These are phyloP conservation scores for Strobilomyces dryophilus DNA, from an alignment of 768 basidiomycete genomes.

Conservation along the genomic window DNA sequence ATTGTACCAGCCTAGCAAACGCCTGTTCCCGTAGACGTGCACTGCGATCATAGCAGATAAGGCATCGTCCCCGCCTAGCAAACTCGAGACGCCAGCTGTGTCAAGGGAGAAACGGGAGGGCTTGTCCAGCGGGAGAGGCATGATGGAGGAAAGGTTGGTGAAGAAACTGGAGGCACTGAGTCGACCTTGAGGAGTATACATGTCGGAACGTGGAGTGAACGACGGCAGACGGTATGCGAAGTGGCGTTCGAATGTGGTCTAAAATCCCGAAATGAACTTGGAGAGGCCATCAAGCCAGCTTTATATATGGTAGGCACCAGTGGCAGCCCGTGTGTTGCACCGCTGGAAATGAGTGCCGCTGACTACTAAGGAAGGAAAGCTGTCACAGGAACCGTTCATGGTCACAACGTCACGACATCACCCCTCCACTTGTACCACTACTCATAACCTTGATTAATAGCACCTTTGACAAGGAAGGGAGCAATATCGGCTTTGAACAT, in stretches of 20 bases:
- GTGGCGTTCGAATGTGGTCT: too few relatives aligned
- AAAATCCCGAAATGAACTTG: background rate
- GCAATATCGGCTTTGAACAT: too few relatives aligned
- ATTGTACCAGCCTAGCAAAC: slow-evolving; percentile 36
- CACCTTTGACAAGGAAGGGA: too few relatives aligned
- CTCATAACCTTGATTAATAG: too few relatives aligned
- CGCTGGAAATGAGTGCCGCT: too few relatives aligned
- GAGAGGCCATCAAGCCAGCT: background rate
- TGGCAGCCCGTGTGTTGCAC: background rate
- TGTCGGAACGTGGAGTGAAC: background rate
- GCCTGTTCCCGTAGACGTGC: slow-evolving; percentile 24
- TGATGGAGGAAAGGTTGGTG: background rate
- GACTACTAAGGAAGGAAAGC: too few relatives aligned
- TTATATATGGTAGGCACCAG: background rate
- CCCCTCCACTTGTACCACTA: too few relatives aligned
- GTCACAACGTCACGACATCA: too few relatives aligned
- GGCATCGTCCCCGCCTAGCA: slow-evolving; percentile 32
- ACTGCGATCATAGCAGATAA: slow-evolving; percentile 27
- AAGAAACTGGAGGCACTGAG: background rate
- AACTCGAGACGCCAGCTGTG: slow-evolving; percentile 21
- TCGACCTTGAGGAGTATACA: slow-evolving; percentile 2
- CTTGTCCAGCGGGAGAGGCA: slow-evolving; percentile 1
- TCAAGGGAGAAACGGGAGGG: slow-evolving; percentile 17
- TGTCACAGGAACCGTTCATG: too few relatives aligned
- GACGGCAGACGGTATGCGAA: too few relatives aligned